Conservation (phyloP, 1,139 yeast species). For the Saccharomycopsis hybrid region DNA sequence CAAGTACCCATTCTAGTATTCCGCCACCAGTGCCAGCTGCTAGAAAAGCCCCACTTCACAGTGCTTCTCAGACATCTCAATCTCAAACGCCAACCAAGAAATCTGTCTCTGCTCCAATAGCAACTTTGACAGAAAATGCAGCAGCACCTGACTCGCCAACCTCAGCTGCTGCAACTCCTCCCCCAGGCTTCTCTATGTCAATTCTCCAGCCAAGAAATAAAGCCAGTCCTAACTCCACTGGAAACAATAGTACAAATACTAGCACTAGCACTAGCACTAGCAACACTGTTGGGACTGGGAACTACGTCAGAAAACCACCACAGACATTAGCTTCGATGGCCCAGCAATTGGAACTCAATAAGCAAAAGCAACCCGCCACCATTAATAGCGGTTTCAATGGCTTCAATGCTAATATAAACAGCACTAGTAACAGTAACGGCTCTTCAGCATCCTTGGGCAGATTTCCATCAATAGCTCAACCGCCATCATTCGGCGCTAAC, state of each 20-base stretch:
- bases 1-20: conserved; percentile 19
- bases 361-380: background rate
- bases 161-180: conserved; percentile 1
- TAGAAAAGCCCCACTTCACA: conserved; percentile 14
- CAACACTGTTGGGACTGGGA: background rate
- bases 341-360: conserved; percentile 18
- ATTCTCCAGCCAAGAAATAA: conserved; percentile 28
- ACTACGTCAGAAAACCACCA: conserved; percentile 16
- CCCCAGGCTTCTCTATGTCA: conserved; percentile 22
- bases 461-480: conserved; percentile 27
- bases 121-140: background rate
- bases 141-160: too few species aligned
- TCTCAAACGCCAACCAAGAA: background rate
- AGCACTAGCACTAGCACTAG: too few species aligned
- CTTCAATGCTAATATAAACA: background rate
- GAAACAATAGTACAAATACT: too few species aligned
- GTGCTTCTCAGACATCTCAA: background rate
- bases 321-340: conserved; percentile 22
- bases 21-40: conserved; percentile 18
- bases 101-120: background rate
- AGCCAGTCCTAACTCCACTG: conserved; percentile 21
- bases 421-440: background rate
- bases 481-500: background rate
- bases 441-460: conserved; percentile 1
- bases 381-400: background rate